phyloP scores from a whole-genome alignment of 2,329 filamentous ascomycete genomes.

The Alternaria angustiovoidea region DNA sequence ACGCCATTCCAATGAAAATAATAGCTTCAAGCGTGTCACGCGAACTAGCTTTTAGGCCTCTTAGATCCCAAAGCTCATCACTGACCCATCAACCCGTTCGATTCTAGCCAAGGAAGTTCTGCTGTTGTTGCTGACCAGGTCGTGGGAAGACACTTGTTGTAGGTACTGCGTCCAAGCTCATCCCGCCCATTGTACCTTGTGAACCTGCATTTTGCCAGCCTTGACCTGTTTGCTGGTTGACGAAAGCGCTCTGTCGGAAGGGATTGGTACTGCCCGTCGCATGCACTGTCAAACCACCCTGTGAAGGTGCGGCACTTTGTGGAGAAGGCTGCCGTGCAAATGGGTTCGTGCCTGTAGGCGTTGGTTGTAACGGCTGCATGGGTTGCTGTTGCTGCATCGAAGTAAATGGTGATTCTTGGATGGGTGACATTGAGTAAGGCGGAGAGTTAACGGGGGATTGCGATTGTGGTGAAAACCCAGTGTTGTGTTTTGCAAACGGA shows the following conservation, averaged over 20 bases:
- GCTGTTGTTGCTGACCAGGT: constrained; percentile 62
- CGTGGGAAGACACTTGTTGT: constrained; percentile 88
- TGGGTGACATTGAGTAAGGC: constrained; percentile 36
- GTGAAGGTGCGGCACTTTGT: constrained; percentile 39
- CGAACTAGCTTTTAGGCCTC: background rate
- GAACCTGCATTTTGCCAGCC: constrained; percentile 82
- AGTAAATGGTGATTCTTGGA: constrained; percentile 46
- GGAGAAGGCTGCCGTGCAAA: constrained; percentile 67
- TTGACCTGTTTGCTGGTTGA: constrained; percentile 86
- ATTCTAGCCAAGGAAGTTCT: constrained; percentile 40
- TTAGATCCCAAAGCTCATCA: background rate
- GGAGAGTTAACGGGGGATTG: constrained; percentile 38
- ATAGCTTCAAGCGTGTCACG: background rate
- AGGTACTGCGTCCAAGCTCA: constrained; percentile 76
- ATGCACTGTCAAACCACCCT: constrained; percentile 66
- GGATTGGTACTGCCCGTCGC: constrained; percentile 92
- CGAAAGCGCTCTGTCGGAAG: constrained; percentile 88
- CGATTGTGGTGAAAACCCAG: constrained; percentile 39
- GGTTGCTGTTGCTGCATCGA: constrained; percentile 46
- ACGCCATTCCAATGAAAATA: constrained; percentile 10
- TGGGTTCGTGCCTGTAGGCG: constrained; percentile 75
- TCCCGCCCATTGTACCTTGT: constrained; percentile 78
- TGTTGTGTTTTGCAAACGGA: constrained; percentile 76
- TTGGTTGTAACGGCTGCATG: constrained; percentile 55
- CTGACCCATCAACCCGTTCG: background rate